Percentiles rank a stretch among this genome's conserved stretches.
Evolutionary conservation across 2,329 filamentous ascomycete genomes (phyloP).

Genomic region (Cladophialophora bantiana): DNA sequence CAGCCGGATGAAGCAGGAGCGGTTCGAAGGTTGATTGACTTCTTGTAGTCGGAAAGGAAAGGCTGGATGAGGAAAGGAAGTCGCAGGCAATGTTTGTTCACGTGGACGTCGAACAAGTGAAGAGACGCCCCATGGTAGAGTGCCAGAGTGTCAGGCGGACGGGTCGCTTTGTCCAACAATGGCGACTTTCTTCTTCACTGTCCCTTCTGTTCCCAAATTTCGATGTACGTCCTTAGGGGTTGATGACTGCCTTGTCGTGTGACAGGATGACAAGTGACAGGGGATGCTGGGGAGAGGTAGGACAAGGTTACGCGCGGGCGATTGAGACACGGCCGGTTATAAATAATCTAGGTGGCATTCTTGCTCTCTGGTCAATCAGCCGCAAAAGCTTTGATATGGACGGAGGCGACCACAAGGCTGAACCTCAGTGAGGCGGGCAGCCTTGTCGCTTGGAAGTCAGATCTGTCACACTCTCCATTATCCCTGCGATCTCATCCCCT

Average conservation of each 20-base stretch:
- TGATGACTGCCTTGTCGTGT: not conserved
- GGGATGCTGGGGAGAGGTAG: not conserved
- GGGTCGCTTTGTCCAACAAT: not conserved
- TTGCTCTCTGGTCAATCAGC: not conserved
- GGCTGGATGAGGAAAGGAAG: not conserved
- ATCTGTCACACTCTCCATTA: not conserved
- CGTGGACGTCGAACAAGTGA: not conserved
- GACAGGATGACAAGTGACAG: not conserved
- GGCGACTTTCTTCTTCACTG: not conserved
- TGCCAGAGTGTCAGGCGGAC: not conserved
- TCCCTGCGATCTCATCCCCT: not conserved
- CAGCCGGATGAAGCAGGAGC: not conserved
- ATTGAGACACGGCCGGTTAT: not conserved
- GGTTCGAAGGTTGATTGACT: not conserved
- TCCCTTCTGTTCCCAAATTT: not conserved
- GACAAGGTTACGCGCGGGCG: not conserved
- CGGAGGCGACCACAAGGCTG: not conserved
- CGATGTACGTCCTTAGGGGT: not conserved
- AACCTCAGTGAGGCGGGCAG: not conserved
- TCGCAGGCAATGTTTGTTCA: constrained; percentile 7
- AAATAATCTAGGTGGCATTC: not conserved
- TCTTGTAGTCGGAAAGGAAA: not conserved
- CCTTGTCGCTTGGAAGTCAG: not conserved
- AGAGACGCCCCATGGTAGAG: not conserved
- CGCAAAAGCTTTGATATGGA: not conserved